Evolutionary conservation across 805 yeast species (phyloP), one percentile per base, ranked within the genome.

Genomic region (Starmerella roubikii): DNA sequence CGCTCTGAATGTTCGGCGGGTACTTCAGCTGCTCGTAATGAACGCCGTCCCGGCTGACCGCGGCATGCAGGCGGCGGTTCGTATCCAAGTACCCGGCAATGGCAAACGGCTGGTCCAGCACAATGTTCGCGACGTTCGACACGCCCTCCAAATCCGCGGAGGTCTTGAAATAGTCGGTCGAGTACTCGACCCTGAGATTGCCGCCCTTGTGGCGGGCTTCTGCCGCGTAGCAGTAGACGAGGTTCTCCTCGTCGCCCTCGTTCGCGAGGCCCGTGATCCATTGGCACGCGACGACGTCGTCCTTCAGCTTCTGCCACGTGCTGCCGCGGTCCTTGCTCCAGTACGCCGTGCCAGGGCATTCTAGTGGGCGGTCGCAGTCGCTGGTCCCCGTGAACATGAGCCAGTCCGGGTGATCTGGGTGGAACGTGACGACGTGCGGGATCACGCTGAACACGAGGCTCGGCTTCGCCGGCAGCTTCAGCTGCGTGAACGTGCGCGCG

Each of bases 21-120:
- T 84, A 78, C 42, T 70, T 66, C 0, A 91, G 91, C 41, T 72
- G 78, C 0, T 94, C 83, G 67, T 77, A 91, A 9, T 59, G 64
- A 4, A 52, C 45, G 16, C 97, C 97, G 58, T 88, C 88, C 15
- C 74, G 69, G 1, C 95, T 76, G 1, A 84, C 84, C 48, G 66
- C 69, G 0, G 93, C 88, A 37, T 68, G 22, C 23, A 21, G 67
- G 38, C 85, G 61, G 12, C 64, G 71, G 13, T 61, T 59, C 24
- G 69, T 59, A 3, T 71, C 61, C 5, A 15, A 8, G 11, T 35
- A 21, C 1, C 94, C 95, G 36, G 78, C 85, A 22, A 88, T 71
- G 19, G 81, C 62, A 51, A 71, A 88, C 22, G 72, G 76, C 19
- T 80, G 79, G 16, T 76, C 72, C 25, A 74, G 64, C 16, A 91